Conservation (phyloP, 2,329 filamentous ascomycete species). For the Purpureocillium takamizusanense region DNA sequence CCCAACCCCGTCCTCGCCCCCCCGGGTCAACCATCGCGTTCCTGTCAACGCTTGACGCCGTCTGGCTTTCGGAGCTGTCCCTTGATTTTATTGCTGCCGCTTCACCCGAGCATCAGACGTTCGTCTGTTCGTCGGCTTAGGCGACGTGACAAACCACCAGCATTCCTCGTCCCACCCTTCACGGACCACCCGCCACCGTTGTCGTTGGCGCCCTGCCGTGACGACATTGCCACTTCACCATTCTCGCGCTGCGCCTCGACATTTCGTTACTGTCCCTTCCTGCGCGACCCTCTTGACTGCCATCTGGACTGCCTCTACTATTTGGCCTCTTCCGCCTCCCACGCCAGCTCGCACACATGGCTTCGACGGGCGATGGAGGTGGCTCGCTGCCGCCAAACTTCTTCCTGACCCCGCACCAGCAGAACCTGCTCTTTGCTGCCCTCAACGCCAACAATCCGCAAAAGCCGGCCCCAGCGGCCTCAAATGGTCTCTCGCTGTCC, state of each 20-base stretch:
- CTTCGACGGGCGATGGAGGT: conserved; percentile 36
- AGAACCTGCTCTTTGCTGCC: conserved; percentile 66
- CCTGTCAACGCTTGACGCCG: not conserved
- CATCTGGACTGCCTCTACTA: too few species aligned
- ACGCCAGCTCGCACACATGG: conserved; percentile 26
- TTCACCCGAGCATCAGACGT: too few species aligned
- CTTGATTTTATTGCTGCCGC: too few species aligned
- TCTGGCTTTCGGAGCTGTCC: not conserved
- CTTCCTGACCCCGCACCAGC: conserved; percentile 66
- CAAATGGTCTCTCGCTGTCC: conserved; percentile 33
- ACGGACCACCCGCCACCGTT: not conserved
- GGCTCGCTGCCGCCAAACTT: conserved; percentile 42
- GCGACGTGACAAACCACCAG: not conserved
- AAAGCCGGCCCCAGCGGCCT: conserved; percentile 22
- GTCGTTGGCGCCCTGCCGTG: not conserved
- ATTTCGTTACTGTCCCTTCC: not conserved
- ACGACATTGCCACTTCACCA: not conserved
- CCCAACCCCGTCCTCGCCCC: not conserved
- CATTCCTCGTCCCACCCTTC: not conserved
- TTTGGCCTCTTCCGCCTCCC: not conserved
- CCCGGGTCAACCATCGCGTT: not conserved
- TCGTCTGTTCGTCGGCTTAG: too few species aligned
- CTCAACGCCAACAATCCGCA: conserved; percentile 58
- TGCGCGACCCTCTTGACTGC: too few species aligned
- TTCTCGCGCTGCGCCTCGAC: not conserved